Evolutionary conservation across 768 basidiomycete species (phyloP).

Genomic region (Chalciporus sphaerocephalus): DNA sequence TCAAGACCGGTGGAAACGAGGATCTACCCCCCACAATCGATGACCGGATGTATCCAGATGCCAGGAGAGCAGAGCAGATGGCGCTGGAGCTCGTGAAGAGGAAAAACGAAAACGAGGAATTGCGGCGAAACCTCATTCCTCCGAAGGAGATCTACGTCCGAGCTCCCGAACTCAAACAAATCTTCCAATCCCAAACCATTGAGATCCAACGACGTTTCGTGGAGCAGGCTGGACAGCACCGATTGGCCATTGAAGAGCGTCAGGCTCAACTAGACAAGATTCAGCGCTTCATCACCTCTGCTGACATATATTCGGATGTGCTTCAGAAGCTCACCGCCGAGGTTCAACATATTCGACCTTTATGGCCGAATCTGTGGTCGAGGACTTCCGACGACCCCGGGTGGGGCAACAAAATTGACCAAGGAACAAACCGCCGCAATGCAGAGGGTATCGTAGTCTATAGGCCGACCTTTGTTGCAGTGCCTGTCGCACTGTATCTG

Average conservation of each 20-base stretch:
- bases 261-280: not conserved
- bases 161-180: constrained; percentile 7
- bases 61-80: constrained; percentile 4
- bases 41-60: constrained; percentile 9
- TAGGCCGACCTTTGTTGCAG: not conserved
- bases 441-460: not conserved
- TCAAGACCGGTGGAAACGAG: too few relatives aligned
- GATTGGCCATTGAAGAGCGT: not conserved
- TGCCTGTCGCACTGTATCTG: not conserved
- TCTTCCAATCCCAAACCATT: constrained; percentile 11
- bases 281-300: not conserved
- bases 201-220: constrained; percentile 3
- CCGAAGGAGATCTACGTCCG: constrained; percentile 10
- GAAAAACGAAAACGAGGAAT: constrained; percentile 8
- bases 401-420: too few relatives aligned
- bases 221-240: not conserved
- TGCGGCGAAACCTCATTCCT: not conserved
- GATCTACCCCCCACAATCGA: constrained; percentile 1
- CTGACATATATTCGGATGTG: not conserved
- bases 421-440: not conserved
- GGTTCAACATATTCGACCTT: not conserved
- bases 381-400: not conserved
- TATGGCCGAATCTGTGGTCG: not conserved
- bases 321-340: not conserved
- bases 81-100: constrained; percentile 1